phyloP scores from a whole-genome alignment of 257 asterid species.

The Haberlea rhodopensis region DNA sequence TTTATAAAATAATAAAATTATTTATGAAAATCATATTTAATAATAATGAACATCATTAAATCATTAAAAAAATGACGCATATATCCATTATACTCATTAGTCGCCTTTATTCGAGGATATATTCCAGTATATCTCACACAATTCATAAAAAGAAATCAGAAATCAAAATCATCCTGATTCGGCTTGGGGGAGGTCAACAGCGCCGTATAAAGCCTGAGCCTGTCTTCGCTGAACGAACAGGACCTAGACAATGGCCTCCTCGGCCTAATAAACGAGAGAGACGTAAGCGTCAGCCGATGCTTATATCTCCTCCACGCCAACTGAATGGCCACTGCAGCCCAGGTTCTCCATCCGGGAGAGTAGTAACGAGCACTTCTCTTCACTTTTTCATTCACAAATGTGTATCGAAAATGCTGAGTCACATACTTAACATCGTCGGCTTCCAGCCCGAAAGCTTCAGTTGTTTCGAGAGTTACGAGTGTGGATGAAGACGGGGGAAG shows the following conservation, averaged over 20 bases:
- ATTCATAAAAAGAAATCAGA: slow-evolving; percentile 22
- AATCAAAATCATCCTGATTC: slow-evolving; percentile 83
- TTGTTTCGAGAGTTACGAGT: slow-evolving; percentile 70
- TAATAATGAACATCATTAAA: too few species aligned
- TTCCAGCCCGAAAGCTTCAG: slow-evolving; percentile 89
- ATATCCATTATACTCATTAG: too few species aligned
- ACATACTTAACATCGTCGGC: slow-evolving; percentile 91
- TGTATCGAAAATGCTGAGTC: slow-evolving; percentile 92
- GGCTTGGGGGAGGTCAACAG: slow-evolving; percentile 93
- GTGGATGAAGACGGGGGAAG: slow-evolving; percentile 88
- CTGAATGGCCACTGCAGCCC: slow-evolving; percentile 96
- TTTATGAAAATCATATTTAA: too few species aligned
- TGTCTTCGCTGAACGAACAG: slow-evolving; percentile 87
- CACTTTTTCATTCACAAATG: slow-evolving; percentile 84
- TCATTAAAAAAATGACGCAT: too few species aligned
- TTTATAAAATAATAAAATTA: too few species aligned
- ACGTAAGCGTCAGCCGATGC: slow-evolving; percentile 74
- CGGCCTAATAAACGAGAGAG: slow-evolving; percentile 83
- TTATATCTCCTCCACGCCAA: slow-evolving; percentile 86
- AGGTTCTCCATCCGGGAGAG: slow-evolving; percentile 97
- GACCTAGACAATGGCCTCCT: slow-evolving; percentile 78
- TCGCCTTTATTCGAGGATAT: too few species aligned
- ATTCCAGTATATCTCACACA: not conserved
- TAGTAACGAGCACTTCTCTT: slow-evolving; percentile 92
- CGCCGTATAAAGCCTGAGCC: slow-evolving; percentile 84